Percentiles rank a stretch among this genome's conserved stretches.
Evolutionary conservation across 2,329 filamentous ascomycete species (phyloP).

Genomic region (Pyrenophora graminea): DNA sequence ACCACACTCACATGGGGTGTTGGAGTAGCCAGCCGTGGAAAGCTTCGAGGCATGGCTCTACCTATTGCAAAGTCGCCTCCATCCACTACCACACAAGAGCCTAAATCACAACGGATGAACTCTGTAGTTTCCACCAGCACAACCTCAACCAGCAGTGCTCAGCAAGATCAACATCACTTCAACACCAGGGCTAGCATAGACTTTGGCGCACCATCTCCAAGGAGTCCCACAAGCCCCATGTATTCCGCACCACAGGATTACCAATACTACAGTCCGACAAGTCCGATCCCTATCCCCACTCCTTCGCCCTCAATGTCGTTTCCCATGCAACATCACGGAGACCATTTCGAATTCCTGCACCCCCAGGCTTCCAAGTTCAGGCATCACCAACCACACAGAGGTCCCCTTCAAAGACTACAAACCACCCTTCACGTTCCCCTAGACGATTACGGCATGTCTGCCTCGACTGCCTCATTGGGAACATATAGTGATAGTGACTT

Average conservation of each 20-base stretch:
- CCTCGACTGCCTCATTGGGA: slow-evolving; percentile 52
- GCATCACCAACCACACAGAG: slow-evolving; percentile 44
- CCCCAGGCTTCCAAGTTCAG: slow-evolving; percentile 44
- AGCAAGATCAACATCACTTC: slow-evolving; percentile 33
- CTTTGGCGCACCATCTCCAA: slow-evolving; percentile 41
- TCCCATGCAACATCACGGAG: slow-evolving; percentile 45
- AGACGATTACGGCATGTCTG: slow-evolving; percentile 49
- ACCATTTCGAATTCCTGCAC: slow-evolving; percentile 46
- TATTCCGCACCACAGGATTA: slow-evolving; percentile 45
- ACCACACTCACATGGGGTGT: slow-evolving; percentile 97
- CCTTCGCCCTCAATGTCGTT: slow-evolving; percentile 44
- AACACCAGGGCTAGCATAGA: slow-evolving; percentile 40
- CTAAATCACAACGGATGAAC: slow-evolving; percentile 32
- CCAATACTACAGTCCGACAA: slow-evolving; percentile 43
- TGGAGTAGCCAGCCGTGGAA: slow-evolving; percentile 91
- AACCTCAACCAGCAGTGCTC: slow-evolving; percentile 23
- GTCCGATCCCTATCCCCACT: slow-evolving; percentile 48
- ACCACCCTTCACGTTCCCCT: slow-evolving; percentile 48
- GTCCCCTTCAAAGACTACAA: slow-evolving; percentile 50
- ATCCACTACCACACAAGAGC: slow-evolving; percentile 32
- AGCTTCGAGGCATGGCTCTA: slow-evolving; percentile 85
- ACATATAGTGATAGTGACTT: slow-evolving; percentile 56
- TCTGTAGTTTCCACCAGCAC: slow-evolving; percentile 28
- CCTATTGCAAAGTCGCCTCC: slow-evolving; percentile 58
- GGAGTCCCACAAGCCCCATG: slow-evolving; percentile 43